These are phyloP conservation scores for Beauveria caledonica DNA, from an alignment of 2,329 filamentous ascomycete species.

Conservation along the genomic window DNA sequence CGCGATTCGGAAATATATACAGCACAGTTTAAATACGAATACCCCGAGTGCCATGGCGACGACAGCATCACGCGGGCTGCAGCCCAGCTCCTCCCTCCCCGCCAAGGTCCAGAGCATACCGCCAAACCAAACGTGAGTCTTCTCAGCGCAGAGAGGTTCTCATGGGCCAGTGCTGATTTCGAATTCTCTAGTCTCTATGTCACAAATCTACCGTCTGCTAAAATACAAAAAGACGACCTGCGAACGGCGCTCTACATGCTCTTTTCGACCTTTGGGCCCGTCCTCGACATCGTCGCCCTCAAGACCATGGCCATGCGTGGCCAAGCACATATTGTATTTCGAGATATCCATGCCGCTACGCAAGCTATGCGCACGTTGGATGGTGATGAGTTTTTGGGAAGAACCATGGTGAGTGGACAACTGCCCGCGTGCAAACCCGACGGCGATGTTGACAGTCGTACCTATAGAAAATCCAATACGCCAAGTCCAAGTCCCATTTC, in stretches of 20 bases:
- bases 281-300: slow-evolving; percentile 84
- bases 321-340: slow-evolving; percentile 87
- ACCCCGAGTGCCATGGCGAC: slow-evolving; percentile 17
- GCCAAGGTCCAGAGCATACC: slow-evolving; percentile 47
- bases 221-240: slow-evolving; percentile 82
- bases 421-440: no score
- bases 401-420: slow-evolving; percentile 59
- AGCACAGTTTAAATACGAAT: neutral
- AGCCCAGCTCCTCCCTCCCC: slow-evolving; percentile 34
- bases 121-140: slow-evolving; percentile 67
- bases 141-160: neutral
- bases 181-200: slow-evolving; percentile 63
- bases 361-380: slow-evolving; percentile 88
- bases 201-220: slow-evolving; percentile 75
- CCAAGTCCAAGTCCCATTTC: slow-evolving; percentile 79
- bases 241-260: slow-evolving; percentile 84
- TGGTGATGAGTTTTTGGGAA: slow-evolving; percentile 77
- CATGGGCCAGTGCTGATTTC: slow-evolving; percentile 6
- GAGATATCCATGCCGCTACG: slow-evolving; percentile 83
- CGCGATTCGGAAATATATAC: neutral
- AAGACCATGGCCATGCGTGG: slow-evolving; percentile 91
- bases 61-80: slow-evolving; percentile 31
- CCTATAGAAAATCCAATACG: slow-evolving; percentile 76
- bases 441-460: neutral
- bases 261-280: slow-evolving; percentile 86